Evolutionary conservation across 352 stramenopile genomes (phyloP).

Genomic region (Phytophthora podocarpi): DNA sequence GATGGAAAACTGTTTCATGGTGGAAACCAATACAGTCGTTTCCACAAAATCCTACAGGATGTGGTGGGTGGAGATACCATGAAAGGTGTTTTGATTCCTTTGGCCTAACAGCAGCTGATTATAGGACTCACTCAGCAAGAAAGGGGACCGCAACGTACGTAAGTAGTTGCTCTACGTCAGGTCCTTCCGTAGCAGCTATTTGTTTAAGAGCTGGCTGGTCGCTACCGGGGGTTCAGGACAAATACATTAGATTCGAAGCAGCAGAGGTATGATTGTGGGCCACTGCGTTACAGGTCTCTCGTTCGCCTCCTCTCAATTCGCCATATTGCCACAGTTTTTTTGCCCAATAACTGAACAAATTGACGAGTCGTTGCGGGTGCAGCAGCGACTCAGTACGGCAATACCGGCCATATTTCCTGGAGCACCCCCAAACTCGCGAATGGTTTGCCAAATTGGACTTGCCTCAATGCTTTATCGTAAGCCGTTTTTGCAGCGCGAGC

Average conservation of each 20-base stretch:
- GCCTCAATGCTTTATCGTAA: background rate
- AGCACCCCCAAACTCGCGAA: background rate
- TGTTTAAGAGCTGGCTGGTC: slow-evolving; percentile 31
- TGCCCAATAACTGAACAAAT: background rate
- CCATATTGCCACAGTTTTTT: slow-evolving; percentile 24
- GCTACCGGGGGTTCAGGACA: slow-evolving; percentile 27
- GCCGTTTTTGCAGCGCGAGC: too few relatives aligned
- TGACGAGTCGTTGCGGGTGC: background rate
- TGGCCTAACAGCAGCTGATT: slow-evolving; percentile 2
- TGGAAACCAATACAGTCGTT: slow-evolving; percentile 30
- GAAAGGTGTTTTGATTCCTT: background rate
- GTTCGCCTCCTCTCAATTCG: slow-evolving; percentile 21
- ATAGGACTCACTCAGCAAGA: slow-evolving; percentile 28
- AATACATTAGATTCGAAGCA: slow-evolving; percentile 31
- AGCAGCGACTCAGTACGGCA: background rate
- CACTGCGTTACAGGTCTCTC: slow-evolving; percentile 14
- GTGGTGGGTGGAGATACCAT: background rate
- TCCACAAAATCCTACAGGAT: slow-evolving; percentile 15
- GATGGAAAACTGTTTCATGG: slow-evolving; percentile 21
- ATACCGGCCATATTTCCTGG: background rate
- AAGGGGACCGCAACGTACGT: slow-evolving; percentile 30
- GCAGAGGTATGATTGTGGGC: slow-evolving; percentile 31
- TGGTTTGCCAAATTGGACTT: background rate
- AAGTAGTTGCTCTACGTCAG: slow-evolving; percentile 17
- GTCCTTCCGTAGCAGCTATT: slow-evolving; percentile 21